These are phyloP conservation scores for Mycena pura DNA, from an alignment of 768 basidiomycete genomes.

Conservation along the genomic window DNA sequence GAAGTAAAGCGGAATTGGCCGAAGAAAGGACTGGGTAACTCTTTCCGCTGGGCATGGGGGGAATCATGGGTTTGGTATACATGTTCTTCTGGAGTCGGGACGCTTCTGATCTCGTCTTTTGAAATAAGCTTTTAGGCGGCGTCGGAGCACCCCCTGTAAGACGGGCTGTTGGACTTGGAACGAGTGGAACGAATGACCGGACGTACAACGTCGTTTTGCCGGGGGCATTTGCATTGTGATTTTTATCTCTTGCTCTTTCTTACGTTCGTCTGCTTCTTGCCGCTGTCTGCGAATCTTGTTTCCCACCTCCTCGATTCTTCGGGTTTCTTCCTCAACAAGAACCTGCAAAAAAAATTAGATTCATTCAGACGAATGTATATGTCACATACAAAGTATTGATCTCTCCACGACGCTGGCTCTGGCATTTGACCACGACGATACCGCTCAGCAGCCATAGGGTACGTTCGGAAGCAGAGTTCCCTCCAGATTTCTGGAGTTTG, in stretches of 20 bases:
- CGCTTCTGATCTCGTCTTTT: slow-evolving; percentile 77
- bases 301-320: slow-evolving; percentile 68
- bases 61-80: slow-evolving; percentile 58
- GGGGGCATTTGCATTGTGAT: slow-evolving; percentile 73
- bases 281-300: slow-evolving; percentile 70
- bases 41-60: slow-evolving; percentile 60
- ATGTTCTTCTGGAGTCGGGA: slow-evolving; percentile 70
- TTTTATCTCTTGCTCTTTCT: slow-evolving; percentile 80
- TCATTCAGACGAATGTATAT: slow-evolving; percentile 2
- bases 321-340: slow-evolving; percentile 64
- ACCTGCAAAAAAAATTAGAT: slow-evolving; percentile 42
- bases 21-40: slow-evolving; percentile 47
- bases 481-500: slow-evolving; percentile 66
- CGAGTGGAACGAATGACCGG: slow-evolving; percentile 19
- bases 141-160: slow-evolving; percentile 43
- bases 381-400: slow-evolving; percentile 67
- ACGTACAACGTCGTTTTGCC: slow-evolving; percentile 70
- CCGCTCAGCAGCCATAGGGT: slow-evolving; percentile 58
- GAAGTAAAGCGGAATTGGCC: slow-evolving; percentile 42
- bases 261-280: slow-evolving; percentile 73
- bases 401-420: slow-evolving; percentile 70
- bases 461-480: slow-evolving; percentile 65
- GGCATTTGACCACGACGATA: slow-evolving; percentile 47
- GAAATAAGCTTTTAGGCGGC: slow-evolving; percentile 73
- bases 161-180: slow-evolving; percentile 22